Evolutionary conservation across 2,329 filamentous ascomycete genomes (phyloP).

Genomic region (Lecanosticta acicola): DNA sequence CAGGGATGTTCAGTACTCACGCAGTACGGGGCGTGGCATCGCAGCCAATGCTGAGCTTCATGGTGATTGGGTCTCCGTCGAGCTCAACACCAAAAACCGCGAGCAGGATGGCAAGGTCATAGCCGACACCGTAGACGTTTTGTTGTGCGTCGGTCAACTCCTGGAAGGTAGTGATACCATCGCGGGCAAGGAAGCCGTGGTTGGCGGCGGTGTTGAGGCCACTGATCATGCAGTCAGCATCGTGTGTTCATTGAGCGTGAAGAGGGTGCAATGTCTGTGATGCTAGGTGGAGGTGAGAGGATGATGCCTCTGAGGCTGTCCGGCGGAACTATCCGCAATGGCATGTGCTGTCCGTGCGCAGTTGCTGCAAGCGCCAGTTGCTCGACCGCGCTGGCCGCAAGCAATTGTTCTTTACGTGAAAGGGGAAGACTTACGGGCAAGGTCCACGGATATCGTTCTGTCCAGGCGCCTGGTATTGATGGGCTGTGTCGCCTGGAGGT

Average conservation of each 20-base stretch:
- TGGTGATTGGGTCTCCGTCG: conserved; percentile 39
- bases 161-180: conserved; percentile 37
- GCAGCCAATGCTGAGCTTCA: conserved; percentile 41
- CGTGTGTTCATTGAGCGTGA: too few relatives aligned
- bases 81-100: conserved; percentile 38
- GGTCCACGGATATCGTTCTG: conserved; percentile 38
- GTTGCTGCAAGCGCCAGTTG: too few relatives aligned
- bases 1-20: too few relatives aligned
- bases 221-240: conserved; percentile 21
- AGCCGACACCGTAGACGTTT: conserved; percentile 44
- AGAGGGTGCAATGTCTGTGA: too few relatives aligned
- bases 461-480: conserved; percentile 34
- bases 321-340: too few relatives aligned
- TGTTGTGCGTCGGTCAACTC: conserved; percentile 43
- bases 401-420: too few relatives aligned
- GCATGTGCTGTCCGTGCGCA: too few relatives aligned
- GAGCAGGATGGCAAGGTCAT: conserved; percentile 38
- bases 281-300: too few relatives aligned
- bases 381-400: too few relatives aligned
- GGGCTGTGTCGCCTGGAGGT: conserved; percentile 24
- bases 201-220: conserved; percentile 43
- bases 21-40: conserved; percentile 41
- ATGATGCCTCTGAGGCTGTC: too few relatives aligned
- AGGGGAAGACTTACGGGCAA: conserved; percentile 10
- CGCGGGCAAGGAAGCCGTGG: conserved; percentile 40